These are phyloP conservation scores for Yamadazyma blattariae DNA, from an alignment of 1,139 yeast species.

Conservation along the genomic window DNA sequence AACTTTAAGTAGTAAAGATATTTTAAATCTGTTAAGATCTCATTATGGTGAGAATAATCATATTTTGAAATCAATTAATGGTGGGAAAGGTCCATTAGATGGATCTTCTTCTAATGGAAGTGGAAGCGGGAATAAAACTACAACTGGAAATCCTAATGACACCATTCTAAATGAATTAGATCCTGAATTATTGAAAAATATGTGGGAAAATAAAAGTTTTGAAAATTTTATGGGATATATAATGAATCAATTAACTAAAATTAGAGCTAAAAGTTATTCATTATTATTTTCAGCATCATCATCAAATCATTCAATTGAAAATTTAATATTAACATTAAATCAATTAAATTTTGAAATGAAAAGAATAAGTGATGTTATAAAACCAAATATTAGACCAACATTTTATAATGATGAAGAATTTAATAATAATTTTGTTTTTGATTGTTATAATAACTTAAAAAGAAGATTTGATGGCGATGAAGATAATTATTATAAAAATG, in stretches of 20 bases:
- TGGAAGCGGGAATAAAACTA: too few relatives aligned
- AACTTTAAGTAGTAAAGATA: slow-evolving; percentile 15
- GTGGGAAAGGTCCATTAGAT: neutral
- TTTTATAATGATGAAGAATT: slow-evolving; percentile 27
- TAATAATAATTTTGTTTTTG: slow-evolving; percentile 5
- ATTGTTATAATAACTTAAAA: slow-evolving; percentile 1
- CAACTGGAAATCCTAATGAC: too few relatives aligned
- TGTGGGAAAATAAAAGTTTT: slow-evolving; percentile 9
- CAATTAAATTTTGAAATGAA: slow-evolving; percentile 21
- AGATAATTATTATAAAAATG: neutral
- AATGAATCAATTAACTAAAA: slow-evolving; percentile 18
- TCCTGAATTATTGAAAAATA: slow-evolving; percentile 7
- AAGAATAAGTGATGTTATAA: slow-evolving; percentile 13
- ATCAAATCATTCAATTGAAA: slow-evolving; percentile 15
- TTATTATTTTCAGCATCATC: slow-evolving; percentile 28
- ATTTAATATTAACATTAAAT: slow-evolving; percentile 17
- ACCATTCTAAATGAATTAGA: slow-evolving; percentile 6
- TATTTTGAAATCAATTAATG: neutral
- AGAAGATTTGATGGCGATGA: too few relatives aligned
- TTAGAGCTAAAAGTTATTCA: slow-evolving; percentile 28
- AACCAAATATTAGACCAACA: slow-evolving; percentile 19
- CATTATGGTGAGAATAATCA: too few relatives aligned
- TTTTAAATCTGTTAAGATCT: neutral
- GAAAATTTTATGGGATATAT: slow-evolving; percentile 8
- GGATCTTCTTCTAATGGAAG: neutral